These are phyloP conservation scores for Penicillium soppii DNA, from an alignment of 495 filamentous ascomycete genomes.

Conservation along the genomic window DNA sequence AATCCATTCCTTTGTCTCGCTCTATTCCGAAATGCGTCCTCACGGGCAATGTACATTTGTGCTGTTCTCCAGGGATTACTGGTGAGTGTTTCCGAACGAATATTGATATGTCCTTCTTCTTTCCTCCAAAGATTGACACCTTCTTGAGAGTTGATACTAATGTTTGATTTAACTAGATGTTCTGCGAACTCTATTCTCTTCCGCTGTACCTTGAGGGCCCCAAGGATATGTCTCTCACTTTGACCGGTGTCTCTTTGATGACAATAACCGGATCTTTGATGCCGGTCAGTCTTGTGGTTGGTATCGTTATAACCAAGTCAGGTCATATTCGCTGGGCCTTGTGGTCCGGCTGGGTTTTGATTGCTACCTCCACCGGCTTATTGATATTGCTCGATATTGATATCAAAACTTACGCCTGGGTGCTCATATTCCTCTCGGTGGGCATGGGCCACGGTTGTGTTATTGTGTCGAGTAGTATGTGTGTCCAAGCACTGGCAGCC, in stretches of 20 bases:
- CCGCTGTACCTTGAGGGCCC: background rate
- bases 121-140: too few relatives aligned
- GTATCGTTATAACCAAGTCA: constrained; percentile 43
- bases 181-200: background rate
- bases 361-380: constrained; percentile 45
- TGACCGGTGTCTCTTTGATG: background rate
- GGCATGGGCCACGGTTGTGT: constrained; percentile 55
- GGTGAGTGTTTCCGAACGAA: background rate
- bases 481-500: constrained; percentile 50
- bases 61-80: background rate
- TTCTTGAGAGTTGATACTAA: too few relatives aligned
- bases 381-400: constrained; percentile 42
- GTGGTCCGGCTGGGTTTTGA: constrained; percentile 53
- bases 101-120: too few relatives aligned
- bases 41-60: background rate
- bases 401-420: constrained; percentile 47
- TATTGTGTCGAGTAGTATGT: constrained; percentile 50
- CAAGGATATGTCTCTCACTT: background rate
- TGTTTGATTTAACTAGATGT: background rate
- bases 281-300: constrained; percentile 21
- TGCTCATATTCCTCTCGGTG: constrained; percentile 48
- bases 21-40: constrained; percentile 42
- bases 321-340: constrained; percentile 54
- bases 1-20: background rate
- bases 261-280: background rate